phyloP scores from a whole-genome alignment of 2,329 filamentous ascomycete species.

The Penicillium decumbens region DNA sequence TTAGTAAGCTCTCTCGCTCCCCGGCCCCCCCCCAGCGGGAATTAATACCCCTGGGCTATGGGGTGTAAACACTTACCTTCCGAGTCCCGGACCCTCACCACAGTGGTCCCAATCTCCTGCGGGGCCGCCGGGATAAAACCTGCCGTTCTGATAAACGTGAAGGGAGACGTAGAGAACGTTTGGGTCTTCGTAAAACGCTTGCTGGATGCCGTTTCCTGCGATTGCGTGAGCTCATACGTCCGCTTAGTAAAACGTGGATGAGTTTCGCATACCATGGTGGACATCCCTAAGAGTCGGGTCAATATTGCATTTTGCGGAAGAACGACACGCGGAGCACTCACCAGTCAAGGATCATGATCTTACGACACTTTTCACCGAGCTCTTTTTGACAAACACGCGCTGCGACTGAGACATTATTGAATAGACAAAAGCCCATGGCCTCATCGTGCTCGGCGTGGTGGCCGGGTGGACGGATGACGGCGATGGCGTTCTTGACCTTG shows the following conservation, averaged over 20 bases:
- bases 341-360: constrained; percentile 92
- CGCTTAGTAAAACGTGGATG: background rate
- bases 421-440: constrained; percentile 92
- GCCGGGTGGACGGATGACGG: constrained; percentile 88
- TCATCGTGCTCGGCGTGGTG: constrained; percentile 86
- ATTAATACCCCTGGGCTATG: background rate
- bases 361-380: constrained; percentile 75
- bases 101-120: constrained; percentile 59
- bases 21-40: background rate
- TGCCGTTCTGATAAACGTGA: constrained; percentile 78
- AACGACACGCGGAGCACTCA: constrained; percentile 47
- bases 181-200: constrained; percentile 90
- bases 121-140: constrained; percentile 70
- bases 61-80: constrained; percentile 42
- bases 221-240: constrained; percentile 16
- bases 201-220: constrained; percentile 86
- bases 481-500: constrained; percentile 91
- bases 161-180: constrained; percentile 94
- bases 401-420: constrained; percentile 95
- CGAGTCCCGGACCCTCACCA: constrained; percentile 54
- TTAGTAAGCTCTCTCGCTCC: constrained; percentile 9
- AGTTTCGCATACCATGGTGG: constrained; percentile 52
- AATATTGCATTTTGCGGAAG: constrained; percentile 11
- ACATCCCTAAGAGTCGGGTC: constrained; percentile 53
- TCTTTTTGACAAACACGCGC: constrained; percentile 80